Base-by-base conservation (phyloP, 2,329 filamentous ascomycete genomes). In the Fusarium sp. region DNA sequence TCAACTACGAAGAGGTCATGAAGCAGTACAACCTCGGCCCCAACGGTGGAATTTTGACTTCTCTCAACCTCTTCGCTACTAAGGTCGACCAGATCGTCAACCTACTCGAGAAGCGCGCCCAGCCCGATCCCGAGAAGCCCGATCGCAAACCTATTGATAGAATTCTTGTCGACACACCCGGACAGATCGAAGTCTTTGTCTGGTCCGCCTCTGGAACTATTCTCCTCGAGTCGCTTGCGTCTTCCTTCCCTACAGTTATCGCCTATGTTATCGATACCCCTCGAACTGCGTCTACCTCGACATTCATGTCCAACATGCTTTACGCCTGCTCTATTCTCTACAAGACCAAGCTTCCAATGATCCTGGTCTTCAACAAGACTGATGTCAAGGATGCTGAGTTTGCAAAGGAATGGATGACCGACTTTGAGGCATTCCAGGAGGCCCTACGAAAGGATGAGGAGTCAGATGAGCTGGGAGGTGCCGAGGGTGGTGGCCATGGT, bases 1-100 rank as follows among this genome's bases (percentile, higher is more conserved):
- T 99, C 80, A 98, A 99, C 87, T 99, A 99, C 85, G 96, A 97
- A 80, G 95, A 99, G 82, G 96, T 99, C 70, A 99, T 99, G 97
- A 97, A 95, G 82, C 94, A 98, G 82, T 98, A 98, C 81, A 98
- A 98, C 78, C 88, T 99, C 1, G 96, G 96, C 0, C 96, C 96
- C 11, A 99, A 99, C 83, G 96, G 96, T 55, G 97, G 94, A 48
- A 99, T 99, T 77, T 84, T 99, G 73, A 99, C 97, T 3, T 96
- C 93, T 13, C 84, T 99, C 51, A 99, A 99, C 79, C 88, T 99
- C 27, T 99, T 99, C 80, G 94, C 94, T 44, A 99, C 97, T 61
- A 99, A 99, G 81, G 94, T 99, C 67, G 97, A 99, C 77, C 96
- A 99, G 81, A 93, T 99, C 57, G 89, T 99, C 64, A 86, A 86